phyloP scores from a whole-genome alignment of 306 rosid species.

The Vicia villosa region DNA sequence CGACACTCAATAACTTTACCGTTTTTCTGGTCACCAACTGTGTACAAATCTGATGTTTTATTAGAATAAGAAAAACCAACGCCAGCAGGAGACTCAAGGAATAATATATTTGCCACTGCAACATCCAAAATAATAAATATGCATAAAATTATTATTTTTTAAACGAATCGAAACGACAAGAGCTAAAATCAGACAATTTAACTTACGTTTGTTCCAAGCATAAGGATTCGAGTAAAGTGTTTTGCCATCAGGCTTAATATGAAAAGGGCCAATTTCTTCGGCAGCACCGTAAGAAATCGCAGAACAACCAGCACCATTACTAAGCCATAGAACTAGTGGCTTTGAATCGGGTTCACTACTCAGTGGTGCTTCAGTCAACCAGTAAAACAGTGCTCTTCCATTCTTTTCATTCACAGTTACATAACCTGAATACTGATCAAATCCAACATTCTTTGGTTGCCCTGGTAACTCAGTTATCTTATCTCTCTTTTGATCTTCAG shows the following conservation, averaged over 20 bases:
- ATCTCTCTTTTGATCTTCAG: conserved; percentile 71
- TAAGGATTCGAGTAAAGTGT: conserved; percentile 81
- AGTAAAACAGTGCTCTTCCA: conserved; percentile 90
- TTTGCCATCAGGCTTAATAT: conserved; percentile 73
- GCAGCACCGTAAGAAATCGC: conserved; percentile 95
- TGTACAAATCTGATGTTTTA: conserved; percentile 72
- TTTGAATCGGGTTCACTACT: conserved; percentile 60
- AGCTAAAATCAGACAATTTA: neutral
- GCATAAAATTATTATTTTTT: neutral
- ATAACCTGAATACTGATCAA: conserved; percentile 88
- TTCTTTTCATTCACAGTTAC: conserved; percentile 75
- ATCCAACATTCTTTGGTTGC: conserved; percentile 76
- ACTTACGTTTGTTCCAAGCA: conserved; percentile 90
- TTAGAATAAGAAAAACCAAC: conserved; percentile 92
- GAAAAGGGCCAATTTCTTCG: conserved; percentile 92
- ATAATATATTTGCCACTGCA: conserved; percentile 91
- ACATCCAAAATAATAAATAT: conserved; percentile 18
- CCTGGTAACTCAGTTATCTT: conserved; percentile 73
- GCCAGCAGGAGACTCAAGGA: conserved; percentile 97
- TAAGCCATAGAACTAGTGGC: conserved; percentile 92
- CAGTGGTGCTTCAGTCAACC: conserved; percentile 79
- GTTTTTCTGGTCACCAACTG: conserved; percentile 83
- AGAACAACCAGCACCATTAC: conserved; percentile 98
- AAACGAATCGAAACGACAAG: neutral
- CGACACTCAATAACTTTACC: conserved; percentile 36